A percentile compares a stretch with the other conserved stretches of the same genome.
These are phyloP conservation scores for Nicotiana attenuata DNA, from an alignment of 257 asterid species.

Conservation along the genomic window DNA sequence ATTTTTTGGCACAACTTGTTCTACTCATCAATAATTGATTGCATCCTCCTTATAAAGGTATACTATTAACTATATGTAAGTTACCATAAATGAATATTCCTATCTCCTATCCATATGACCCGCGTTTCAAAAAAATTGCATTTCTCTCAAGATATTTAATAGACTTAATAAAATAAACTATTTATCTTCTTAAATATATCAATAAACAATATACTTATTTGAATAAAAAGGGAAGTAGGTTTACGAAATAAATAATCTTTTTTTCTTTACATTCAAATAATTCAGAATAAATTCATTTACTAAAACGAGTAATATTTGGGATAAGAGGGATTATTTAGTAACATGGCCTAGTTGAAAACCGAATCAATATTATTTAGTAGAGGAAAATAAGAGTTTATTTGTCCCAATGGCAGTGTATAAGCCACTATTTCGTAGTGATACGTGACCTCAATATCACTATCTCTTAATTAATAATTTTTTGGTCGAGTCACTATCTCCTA, in stretches of 20 bases:
- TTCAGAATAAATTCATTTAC: neutral
- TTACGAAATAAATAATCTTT: neutral
- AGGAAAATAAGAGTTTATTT: neutral
- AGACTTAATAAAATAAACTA: too few species aligned
- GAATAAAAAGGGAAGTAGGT: neutral
- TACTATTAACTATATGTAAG: too few species aligned
- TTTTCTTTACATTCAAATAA: neutral
- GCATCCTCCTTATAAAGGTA: too few species aligned
- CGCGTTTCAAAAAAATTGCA: neutral
- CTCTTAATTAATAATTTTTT: neutral
- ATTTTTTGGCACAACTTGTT: too few species aligned
- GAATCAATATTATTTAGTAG: neutral
- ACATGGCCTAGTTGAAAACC: neutral
- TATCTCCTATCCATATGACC: too few species aligned
- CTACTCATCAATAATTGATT: too few species aligned
- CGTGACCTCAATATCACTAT: slow-evolving; percentile 44
- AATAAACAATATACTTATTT: neutral
- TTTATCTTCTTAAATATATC: neutral
- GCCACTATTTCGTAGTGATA: slow-evolving; percentile 26
- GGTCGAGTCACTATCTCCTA: neutral
- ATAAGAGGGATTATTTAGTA: neutral
- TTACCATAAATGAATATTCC: too few species aligned
- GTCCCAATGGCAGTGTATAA: neutral
- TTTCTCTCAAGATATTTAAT: neutral
- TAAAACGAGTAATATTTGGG: neutral